Evolutionary conservation across 768 basidiomycete genomes (phyloP), one percentile per base, ranked within the genome.

Genomic region (Plicaturopsis crispa): DNA sequence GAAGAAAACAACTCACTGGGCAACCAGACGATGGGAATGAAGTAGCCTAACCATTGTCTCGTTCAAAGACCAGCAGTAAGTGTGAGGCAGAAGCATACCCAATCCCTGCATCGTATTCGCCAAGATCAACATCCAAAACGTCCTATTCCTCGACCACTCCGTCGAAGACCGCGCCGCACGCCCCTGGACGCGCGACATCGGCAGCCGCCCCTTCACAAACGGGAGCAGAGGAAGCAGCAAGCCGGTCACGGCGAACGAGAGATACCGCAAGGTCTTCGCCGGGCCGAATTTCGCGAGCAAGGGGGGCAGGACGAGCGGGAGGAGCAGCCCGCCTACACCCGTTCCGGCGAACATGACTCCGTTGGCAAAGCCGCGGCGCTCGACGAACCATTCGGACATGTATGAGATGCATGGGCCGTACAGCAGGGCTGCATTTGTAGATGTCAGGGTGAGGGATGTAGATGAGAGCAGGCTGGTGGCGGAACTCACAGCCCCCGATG

Each of bases 311-410:
- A 49, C 31, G 16, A 60, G 39, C 1, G 57, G 58, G 12, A 57
- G 43, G 19, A 59, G 21, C 7, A 57, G 24, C 18, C 57, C 61
- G 6, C 59, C 61, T 0, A 41, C 35, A 1, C 48, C 42, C 18
- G 54, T 21, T 45, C 59, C 60, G 20, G 56, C 54, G 36, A 56
- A 57, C 19, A 61, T 47, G 19, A 58, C 51, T 2, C 60, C 59
- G 24, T 55, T 57, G 4, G 60, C 60, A 4, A 56, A 45, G 2
- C 58, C 60, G 31, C 60, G 40, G 4, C 54, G 49, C 3, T 40
- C 38, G 16, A 54, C 48, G 38, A 61, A 62, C 60, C 60, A 62
- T 42, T 62, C 60, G 1, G 59, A 44, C 24, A 61, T 35, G 35
- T 50, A 54, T 5, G 50, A 50, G 8, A 60, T 44, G 33, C 48